A percentile compares a stretch with the other conserved stretches of the same genome.
Conservation (phyloP, 202 grass and related monocot species). For the Brachypodium distachyon region DNA sequence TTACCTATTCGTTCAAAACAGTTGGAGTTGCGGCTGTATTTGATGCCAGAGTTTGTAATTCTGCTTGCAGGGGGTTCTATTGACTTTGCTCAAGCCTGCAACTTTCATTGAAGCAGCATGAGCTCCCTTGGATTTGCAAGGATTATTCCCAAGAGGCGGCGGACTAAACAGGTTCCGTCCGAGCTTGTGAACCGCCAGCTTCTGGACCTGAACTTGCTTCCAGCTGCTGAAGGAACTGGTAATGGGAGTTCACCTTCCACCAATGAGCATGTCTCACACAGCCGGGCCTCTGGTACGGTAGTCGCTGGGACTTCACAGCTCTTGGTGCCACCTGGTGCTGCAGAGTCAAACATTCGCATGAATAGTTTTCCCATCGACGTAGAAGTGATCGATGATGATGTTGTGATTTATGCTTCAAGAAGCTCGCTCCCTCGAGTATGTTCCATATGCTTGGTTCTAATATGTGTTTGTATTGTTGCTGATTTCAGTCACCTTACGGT, state of each 20-base stretch:
- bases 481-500: neutral
- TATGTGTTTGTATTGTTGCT: neutral
- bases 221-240: constrained; percentile 23
- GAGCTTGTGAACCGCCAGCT: neutral
- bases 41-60: neutral
- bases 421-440: constrained; percentile 30
- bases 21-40: neutral
- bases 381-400: constrained; percentile 52
- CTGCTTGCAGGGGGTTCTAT: neutral
- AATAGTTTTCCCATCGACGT: constrained; percentile 37
- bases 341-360: constrained; percentile 12
- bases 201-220: constrained; percentile 49
- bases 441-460: neutral
- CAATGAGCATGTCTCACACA: neutral
- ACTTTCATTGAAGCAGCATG: constrained; percentile 23
- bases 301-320: neutral
- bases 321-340: neutral
- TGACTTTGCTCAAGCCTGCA: neutral
- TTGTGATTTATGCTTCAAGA: constrained; percentile 37
- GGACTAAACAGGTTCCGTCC: constrained; percentile 7
- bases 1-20: neutral
- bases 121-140: constrained; percentile 10
- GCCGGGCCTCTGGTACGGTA: neutral
- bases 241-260: constrained; percentile 3
- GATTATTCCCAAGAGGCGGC: constrained; percentile 23